Base-by-base conservation (phyloP, 345 rosid genomes). In the Erysimum cheiranthoides region DNA sequence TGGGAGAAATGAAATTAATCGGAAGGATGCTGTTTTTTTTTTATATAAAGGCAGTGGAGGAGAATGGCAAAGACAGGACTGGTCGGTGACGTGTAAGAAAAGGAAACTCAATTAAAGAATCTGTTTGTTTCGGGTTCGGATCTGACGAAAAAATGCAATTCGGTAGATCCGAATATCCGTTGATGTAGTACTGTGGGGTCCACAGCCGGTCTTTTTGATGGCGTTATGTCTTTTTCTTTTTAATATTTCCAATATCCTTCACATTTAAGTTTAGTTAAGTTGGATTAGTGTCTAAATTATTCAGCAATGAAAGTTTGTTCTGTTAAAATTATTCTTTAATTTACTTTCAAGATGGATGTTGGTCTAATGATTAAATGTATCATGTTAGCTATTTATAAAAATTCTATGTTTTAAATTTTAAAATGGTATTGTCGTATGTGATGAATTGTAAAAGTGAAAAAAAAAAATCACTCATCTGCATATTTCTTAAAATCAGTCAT, bases 11-110 rank as follows among this genome's bases (percentile, higher is more conserved):
- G n/a, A 46, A 54, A 8, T 16, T 1, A 12, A 66, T 74, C 25
- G 32, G 35, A 14, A 39, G 0, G 38, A 40, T 47, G 40, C 6
- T 30, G 28, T 47, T 49, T 53, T 39, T 21, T 32, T 40, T 39
- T 10, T 13, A 10, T 52, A 34, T 49, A 47, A 34, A 34, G 36
- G 11, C 36, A 36, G 35, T 42, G 53, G 30, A 30, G 1, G 31
- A 39, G 7, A 39, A 13, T 5, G 63, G 42, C 8, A 25, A 53
- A 59, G 46, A 46, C 43, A 52, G 53, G 36, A 40, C 30, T 49
- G 46, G 62, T 0, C 79, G 46, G 80, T 61, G 49, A 52, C 74
- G 74, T 76, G 64, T 68, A 5, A 7, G 21, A 4, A 10, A 68
- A 40, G 70, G 3, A 36, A 39, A 0, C 6, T 47, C 3, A 30